A percentile compares a stretch with the other conserved stretches of the same genome.
Conservation (phyloP, 2,329 filamentous ascomycete species). For the Neodidymelliopsis sp. region DNA sequence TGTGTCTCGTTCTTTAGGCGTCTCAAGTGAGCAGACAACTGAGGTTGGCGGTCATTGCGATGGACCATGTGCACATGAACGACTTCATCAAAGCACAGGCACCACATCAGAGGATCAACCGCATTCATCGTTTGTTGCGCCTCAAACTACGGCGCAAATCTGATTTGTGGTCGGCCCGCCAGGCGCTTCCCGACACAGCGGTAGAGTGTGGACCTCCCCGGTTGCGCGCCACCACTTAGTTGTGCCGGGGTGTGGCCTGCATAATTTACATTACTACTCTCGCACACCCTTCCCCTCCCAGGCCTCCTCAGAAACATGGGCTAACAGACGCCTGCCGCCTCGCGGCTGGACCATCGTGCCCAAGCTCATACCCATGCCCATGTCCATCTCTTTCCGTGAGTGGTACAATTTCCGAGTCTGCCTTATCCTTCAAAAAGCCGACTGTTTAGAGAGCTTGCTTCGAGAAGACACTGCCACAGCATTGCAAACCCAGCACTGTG, state of each 20-base stretch:
- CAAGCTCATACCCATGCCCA: constrained; percentile 30
- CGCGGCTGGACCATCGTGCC: constrained; percentile 37
- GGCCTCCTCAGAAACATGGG: constrained; percentile 39
- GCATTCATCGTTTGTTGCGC: constrained; percentile 36
- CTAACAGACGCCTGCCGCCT: constrained; percentile 48
- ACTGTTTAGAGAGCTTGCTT: constrained; percentile 35
- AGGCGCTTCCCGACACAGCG: constrained; percentile 43
- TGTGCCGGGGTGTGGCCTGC: constrained; percentile 23
- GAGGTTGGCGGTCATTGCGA: not conserved
- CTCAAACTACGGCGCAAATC: constrained; percentile 37
- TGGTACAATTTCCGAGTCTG: constrained; percentile 48
- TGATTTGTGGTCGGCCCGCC: constrained; percentile 47
- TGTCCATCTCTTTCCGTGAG: constrained; percentile 34
- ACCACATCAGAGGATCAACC: constrained; percentile 17
- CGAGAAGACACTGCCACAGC: constrained; percentile 46
- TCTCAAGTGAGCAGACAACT: not conserved
- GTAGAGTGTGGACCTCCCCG: constrained; percentile 33
- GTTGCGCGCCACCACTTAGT: constrained; percentile 31
- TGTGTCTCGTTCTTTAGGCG: not conserved
- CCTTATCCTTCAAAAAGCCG: constrained; percentile 46
- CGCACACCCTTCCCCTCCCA: constrained; percentile 27
- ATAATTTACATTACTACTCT: constrained; percentile 25
- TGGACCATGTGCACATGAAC: constrained; percentile 6
- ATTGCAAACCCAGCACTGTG: constrained; percentile 35
- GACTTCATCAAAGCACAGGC: constrained; percentile 14